Evolutionary conservation across 2,329 filamentous ascomycete species (phyloP).

Genomic region (Stachybotrys echinatus): DNA sequence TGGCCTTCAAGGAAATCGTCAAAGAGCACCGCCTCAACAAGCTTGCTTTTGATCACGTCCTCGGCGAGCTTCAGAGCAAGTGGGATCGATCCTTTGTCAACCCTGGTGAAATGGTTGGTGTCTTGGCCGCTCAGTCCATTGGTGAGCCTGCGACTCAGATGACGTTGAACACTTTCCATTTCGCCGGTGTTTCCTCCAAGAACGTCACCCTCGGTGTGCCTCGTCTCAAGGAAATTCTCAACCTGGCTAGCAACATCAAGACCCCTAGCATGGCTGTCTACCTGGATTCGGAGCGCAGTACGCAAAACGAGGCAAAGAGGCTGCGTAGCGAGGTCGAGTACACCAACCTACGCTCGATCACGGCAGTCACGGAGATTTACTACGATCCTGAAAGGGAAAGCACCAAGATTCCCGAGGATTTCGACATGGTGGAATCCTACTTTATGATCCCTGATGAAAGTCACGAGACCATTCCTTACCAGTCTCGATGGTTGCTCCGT

Average conservation of each 20-base stretch:
- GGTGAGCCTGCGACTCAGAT: conserved; percentile 98
- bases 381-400: conserved; percentile 87
- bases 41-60: conserved; percentile 84
- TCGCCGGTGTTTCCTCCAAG: conserved; percentile 98
- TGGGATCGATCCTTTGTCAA: conserved; percentile 83
- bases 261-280: conserved; percentile 96
- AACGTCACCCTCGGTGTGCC: conserved; percentile 99
- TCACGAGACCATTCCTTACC: conserved; percentile 56
- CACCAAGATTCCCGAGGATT: conserved; percentile 82
- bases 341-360: conserved; percentile 87
- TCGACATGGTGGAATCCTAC: conserved; percentile 94
- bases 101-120: conserved; percentile 98
- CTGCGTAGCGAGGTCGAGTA: conserved; percentile 90
- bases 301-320: conserved; percentile 76
- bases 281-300: conserved; percentile 57
- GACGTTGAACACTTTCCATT: conserved; percentile 99
- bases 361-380: conserved; percentile 90
- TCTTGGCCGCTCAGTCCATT: conserved; percentile 95
- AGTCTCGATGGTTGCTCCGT: conserved; percentile 93
- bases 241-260: conserved; percentile 96
- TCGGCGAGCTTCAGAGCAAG: conserved; percentile 84
- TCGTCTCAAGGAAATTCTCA: conserved; percentile 98
- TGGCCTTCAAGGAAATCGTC: conserved; percentile 91
- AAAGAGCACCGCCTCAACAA: conserved; percentile 82
- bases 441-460: conserved; percentile 86